Percentiles rank a stretch among this genome's conserved stretches.
phyloP scores from a whole-genome alignment of 106 monocot species.

The Allium fistulosum region DNA sequence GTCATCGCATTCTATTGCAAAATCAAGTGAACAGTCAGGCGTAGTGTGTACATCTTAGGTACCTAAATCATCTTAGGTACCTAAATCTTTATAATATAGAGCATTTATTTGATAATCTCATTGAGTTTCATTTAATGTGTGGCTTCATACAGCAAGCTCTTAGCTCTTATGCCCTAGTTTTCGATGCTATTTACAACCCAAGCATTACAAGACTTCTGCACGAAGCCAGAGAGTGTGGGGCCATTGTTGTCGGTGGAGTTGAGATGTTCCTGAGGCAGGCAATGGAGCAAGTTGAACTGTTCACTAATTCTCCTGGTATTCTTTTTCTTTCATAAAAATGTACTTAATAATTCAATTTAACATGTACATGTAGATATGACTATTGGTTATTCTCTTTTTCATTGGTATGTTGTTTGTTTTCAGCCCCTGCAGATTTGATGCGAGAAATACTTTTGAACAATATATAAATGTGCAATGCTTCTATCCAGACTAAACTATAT shows the following conservation, averaged over 20 bases:
- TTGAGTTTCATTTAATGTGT: background rate
- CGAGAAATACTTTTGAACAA: slow-evolving; percentile 2
- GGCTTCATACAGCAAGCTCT: slow-evolving; percentile 50
- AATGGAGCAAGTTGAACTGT: slow-evolving; percentile 76
- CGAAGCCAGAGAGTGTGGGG: slow-evolving; percentile 76
- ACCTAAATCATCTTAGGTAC: too few relatives aligned
- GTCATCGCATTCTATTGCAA: too few relatives aligned
- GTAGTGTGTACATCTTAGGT: too few relatives aligned
- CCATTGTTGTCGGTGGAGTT: slow-evolving; percentile 55
- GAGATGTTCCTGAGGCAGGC: slow-evolving; percentile 97
- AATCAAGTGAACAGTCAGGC: too few relatives aligned
- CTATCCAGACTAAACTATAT: too few relatives aligned
- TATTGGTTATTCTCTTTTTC: background rate
- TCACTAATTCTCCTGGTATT: slow-evolving; percentile 68
- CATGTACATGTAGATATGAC: background rate
- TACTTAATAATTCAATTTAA: background rate
- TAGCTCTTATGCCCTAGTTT: slow-evolving; percentile 54
- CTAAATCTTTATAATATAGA: background rate
- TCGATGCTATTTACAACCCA: slow-evolving; percentile 92
- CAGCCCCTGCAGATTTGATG: slow-evolving; percentile 14
- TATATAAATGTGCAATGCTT: background rate
- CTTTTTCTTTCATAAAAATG: background rate
- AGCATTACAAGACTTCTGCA: slow-evolving; percentile 66
- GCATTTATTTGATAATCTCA: background rate
- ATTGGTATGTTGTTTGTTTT: background rate